Base-by-base conservation (phyloP, 2,329 filamentous ascomycete species). In the Fusarium vanettenii region DNA sequence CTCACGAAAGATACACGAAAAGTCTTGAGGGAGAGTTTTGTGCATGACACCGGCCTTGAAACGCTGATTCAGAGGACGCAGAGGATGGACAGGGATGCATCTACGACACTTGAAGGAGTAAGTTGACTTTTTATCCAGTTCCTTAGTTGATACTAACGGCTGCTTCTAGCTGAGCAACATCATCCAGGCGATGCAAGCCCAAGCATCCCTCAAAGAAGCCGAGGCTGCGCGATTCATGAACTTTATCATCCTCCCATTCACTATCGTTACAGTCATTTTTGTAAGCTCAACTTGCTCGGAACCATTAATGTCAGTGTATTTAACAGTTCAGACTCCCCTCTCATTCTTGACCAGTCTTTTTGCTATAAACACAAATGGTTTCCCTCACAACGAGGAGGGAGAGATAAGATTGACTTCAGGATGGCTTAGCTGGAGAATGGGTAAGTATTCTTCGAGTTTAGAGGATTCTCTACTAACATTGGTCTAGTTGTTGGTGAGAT, bases 141-240 rank as follows among this genome's bases (percentile, higher is more conserved):
- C n/a, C n/a, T n/a, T 2, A 14, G 2, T 16, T 25, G n/a, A 18
- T 13, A 5, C 55, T 57, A 7, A 37, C 6, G 0, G 27, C 1
- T 6, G 1, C 8, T 22, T 8, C 10, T 2, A 59, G 55, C 9
- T 59, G 5, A 39, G 55, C 8, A 59, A 59, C 33, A 59, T 59
- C 16, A 59, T 37, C 11, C 55, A 59, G 2, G 55, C 55, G 5
- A 59, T 59, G 55, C 55, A 59, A 39, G 55, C 55, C 16, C 55
- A 59, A 14, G 55, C 55, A 39, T 59, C 55, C 3, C 55, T 59
- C 14, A 59, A 59, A 41, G 55, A 59, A n/a, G 55, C 55, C 33
- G 55, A 59, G 4, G 33, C 55, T 3, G 55, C 55, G 8, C 20
- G 55, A n/a, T 59, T 59, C 20, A 59, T 59, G 55, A 59, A 59